Evolutionary conservation across 106 monocot genomes (phyloP).

Genomic region (Hemerocallis citrina): DNA sequence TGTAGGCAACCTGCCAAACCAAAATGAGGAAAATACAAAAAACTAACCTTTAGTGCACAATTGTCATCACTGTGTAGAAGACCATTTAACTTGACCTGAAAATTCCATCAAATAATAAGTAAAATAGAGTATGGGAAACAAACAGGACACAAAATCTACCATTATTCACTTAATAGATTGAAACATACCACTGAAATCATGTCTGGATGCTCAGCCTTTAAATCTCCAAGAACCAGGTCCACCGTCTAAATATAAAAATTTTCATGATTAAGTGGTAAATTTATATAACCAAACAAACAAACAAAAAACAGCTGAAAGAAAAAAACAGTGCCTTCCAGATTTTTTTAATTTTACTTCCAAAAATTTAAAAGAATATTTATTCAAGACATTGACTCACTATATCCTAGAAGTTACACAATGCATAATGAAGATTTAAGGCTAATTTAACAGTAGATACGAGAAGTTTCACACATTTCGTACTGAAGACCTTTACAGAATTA

Average conservation of each 20-base stretch:
- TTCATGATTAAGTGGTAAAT: too few species aligned
- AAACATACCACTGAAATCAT: conserved; percentile 64
- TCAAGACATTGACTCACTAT: too few species aligned
- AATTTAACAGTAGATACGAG: too few species aligned
- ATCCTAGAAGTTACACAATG: too few species aligned
- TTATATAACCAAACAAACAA: not conserved
- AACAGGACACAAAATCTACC: not conserved
- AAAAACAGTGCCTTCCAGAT: too few species aligned
- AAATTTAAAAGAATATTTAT: too few species aligned
- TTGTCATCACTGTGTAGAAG: conserved; percentile 80
- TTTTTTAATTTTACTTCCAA: too few species aligned
- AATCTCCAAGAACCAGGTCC: conserved; percentile 73
- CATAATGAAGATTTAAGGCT: too few species aligned
- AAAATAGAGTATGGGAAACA: not conserved
- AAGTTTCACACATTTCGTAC: too few species aligned
- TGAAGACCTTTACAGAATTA: too few species aligned
- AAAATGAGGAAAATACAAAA: not conserved
- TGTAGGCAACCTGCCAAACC: not conserved
- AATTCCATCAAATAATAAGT: conserved; percentile 5
- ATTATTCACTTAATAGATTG: not conserved
- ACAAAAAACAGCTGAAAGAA: too few species aligned
- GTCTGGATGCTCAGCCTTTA: conserved; percentile 56
- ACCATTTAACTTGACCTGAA: conserved; percentile 82
- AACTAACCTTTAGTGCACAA: conserved; percentile 63
- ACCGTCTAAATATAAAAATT: conserved; percentile 56